Evolutionary conservation across 441 rosid genomes (phyloP).

Genomic region (Isatis lusitanica): DNA sequence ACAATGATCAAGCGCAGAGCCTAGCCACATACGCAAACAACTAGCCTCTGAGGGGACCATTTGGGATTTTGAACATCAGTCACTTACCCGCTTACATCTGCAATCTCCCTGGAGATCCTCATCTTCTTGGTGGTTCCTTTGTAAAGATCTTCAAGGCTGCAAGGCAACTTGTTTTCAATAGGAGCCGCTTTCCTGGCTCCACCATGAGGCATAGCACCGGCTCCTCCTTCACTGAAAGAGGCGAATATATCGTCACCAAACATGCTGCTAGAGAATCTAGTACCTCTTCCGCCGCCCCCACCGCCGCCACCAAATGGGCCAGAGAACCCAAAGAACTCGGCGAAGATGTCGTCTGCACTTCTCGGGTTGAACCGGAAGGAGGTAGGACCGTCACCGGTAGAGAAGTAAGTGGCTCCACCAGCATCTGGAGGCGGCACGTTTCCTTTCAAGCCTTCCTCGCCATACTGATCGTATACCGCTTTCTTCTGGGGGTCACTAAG

Average conservation of each 20-base stretch:
- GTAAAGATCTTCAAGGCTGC: conserved; percentile 80
- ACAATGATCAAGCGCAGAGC: too few relatives aligned
- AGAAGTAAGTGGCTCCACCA: conserved; percentile 56
- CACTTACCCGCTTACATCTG: conserved; percentile 60
- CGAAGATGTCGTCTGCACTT: conserved; percentile 65
- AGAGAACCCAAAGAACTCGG: conserved; percentile 65
- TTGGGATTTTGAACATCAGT: not conserved
- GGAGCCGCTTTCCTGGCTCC: conserved; percentile 59
- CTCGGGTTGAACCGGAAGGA: conserved; percentile 61
- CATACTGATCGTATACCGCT: conserved; percentile 80
- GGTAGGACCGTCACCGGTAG: conserved; percentile 58
- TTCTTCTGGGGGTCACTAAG: conserved; percentile 81
- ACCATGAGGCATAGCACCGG: conserved; percentile 49
- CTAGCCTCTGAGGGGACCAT: too few relatives aligned
- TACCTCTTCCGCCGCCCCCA: conserved; percentile 34
- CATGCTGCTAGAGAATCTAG: conserved; percentile 42
- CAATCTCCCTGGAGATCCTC: conserved; percentile 72
- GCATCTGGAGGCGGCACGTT: conserved; percentile 63
- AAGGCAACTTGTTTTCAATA: conserved; percentile 63
- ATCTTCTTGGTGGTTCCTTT: conserved; percentile 71
- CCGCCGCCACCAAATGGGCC: conserved; percentile 57
- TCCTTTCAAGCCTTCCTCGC: conserved; percentile 88
- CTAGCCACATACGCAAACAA: too few relatives aligned
- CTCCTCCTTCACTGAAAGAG: conserved; percentile 57
- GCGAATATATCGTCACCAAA: conserved; percentile 61